Evolutionary conservation across 208 protist species (phyloP), one percentile per base, ranked within the genome.

Genomic region (Histomonas meleagridis): DNA sequence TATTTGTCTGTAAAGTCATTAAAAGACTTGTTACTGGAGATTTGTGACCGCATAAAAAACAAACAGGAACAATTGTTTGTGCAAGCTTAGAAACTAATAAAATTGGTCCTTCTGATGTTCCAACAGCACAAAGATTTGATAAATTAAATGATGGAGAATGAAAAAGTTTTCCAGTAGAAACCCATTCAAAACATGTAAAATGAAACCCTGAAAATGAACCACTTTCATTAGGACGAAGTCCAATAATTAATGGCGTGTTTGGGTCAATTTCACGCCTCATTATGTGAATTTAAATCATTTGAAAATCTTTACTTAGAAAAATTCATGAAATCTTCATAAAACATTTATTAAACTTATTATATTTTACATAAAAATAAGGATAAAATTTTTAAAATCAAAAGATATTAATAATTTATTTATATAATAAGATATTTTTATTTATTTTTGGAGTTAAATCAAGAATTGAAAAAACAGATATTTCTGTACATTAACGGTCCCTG

Each of bases 151-250:
- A 65, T 65, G 7, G 60, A 5, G 60, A 65, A 3, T 26, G 7
- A 65, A 65, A 65, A 7, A 65, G n/a, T 65, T 65, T 65, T 32
- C n/a, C 23, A 65, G 7, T 5, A 65, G n/a, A 5, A 65, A 65
- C n/a, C 60, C 60, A 65, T 65, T 65, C 60, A 65, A 65, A 65
- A 65, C 60, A 65, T n/a, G 60, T n/a, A 65, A 65, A 65, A 65
- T 65, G 60, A 65, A 65, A 65, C 16, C n/a, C 23, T n/a, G 60
- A 65, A 65, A 65, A 65, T 28, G n/a, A n/a, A n/a, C 60, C 60
- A 28, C 60, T 65, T 65, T 65, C n/a, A 32, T 10, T 5, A 65
- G 16, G 60, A 10, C n/a, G 60, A 65, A 65, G 3, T 65, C 21
- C 60, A 12, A 65, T 26, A 65, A 65, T 65, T 10, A 65, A 26